These are phyloP conservation scores for Pichia kluyveri DNA, from an alignment of 805 yeast genomes.

Conservation along the genomic window DNA sequence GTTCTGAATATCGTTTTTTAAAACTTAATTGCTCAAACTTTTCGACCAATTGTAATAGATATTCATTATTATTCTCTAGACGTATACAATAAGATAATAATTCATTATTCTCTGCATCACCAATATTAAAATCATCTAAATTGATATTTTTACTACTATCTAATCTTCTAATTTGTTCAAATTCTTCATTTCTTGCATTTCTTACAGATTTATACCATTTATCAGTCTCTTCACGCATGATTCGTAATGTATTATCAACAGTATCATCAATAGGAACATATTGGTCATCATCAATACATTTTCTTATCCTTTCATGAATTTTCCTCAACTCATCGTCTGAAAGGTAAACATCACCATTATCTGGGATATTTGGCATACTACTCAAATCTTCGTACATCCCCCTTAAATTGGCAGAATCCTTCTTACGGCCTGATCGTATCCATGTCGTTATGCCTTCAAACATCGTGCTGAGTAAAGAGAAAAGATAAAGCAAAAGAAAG, in stretches of 20 bases:
- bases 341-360: neutral
- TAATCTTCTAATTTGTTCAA: no score
- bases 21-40: conserved; percentile 17
- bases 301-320: conserved; percentile 7
- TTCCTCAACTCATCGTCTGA: neutral
- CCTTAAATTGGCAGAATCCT: no score
- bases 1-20: conserved; percentile 9
- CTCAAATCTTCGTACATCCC: no score
- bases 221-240: conserved; percentile 15
- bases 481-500: no score
- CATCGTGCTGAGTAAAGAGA: no score
- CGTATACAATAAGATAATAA: conserved; percentile 8
- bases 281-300: conserved; percentile 9
- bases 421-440: no score
- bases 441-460: no score
- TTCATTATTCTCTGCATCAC: conserved; percentile 1
- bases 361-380: no score
- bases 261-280: conserved; percentile 5
- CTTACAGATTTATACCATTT: conserved; percentile 8
- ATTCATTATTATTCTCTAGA: conserved; percentile 14
- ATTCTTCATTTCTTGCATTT: neutral
- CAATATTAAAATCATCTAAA: neutral
- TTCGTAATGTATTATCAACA: conserved; percentile 17
- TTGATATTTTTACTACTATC: neutral
- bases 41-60: conserved; percentile 9